Evolutionary conservation across 495 filamentous ascomycete species (phyloP).

Genomic region (Penicillium maclennaniae): DNA sequence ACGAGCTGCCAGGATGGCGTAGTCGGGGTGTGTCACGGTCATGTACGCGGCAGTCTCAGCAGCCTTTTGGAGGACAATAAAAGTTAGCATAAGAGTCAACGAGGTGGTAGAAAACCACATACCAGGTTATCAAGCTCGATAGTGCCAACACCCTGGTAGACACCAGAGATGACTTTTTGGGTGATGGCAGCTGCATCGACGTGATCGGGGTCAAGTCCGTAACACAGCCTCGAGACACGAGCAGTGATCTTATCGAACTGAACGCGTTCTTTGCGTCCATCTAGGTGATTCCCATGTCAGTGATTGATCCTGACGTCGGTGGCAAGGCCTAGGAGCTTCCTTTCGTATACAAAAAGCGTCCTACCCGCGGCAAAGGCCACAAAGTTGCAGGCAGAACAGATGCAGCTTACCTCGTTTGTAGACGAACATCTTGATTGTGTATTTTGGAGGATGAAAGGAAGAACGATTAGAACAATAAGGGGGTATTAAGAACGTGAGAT

Average conservation of each 20-base stretch:
- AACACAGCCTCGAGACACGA: constrained; percentile 94
- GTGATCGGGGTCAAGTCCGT: constrained; percentile 93
- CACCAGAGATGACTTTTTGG: constrained; percentile 98
- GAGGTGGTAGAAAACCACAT: constrained; percentile 29
- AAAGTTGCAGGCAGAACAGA: not conserved
- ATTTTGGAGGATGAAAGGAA: constrained; percentile 11
- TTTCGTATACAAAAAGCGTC: not conserved
- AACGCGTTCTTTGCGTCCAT: constrained; percentile 99
- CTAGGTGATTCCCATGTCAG: constrained; percentile 45
- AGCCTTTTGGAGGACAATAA: constrained; percentile 53
- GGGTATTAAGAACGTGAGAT: constrained; percentile 10
- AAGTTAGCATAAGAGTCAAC: constrained; percentile 7
- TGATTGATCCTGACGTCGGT: constrained; percentile 15
- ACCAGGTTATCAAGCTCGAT: constrained; percentile 95
- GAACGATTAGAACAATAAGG: constrained; percentile 12
- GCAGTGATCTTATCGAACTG: constrained; percentile 99
- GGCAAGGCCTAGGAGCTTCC: constrained; percentile 18
- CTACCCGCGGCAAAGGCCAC: constrained; percentile 5
- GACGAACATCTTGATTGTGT: constrained; percentile 56
- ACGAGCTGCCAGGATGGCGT: constrained; percentile 96
- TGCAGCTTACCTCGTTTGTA: constrained; percentile 62
- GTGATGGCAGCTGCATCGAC: constrained; percentile 98
- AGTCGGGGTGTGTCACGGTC: constrained; percentile 98
- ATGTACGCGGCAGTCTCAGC: constrained; percentile 99
- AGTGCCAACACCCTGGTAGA: constrained; percentile 96